Conservation (phyloP, 768 basidiomycete species). For the Rhizopogon sp. region DNA sequence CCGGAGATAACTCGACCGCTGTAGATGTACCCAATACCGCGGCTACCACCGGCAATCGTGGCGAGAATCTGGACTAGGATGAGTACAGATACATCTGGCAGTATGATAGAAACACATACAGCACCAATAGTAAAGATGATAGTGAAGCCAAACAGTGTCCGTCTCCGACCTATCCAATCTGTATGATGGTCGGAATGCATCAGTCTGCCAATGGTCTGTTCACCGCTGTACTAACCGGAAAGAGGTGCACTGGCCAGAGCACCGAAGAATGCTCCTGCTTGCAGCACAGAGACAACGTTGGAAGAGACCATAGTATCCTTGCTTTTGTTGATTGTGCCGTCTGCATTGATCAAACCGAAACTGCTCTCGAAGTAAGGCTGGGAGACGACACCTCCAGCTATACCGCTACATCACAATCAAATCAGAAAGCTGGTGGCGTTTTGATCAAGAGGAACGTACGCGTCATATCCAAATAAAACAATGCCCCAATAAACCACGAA, state of each 20-base stretch:
- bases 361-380: conserved; percentile 54
- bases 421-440: neutral
- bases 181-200: neutral
- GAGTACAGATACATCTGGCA: neutral
- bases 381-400: conserved; percentile 66
- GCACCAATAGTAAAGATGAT: conserved; percentile 69
- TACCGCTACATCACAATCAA: conserved; percentile 36
- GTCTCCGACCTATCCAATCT: conserved; percentile 65
- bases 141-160: conserved; percentile 56
- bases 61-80: conserved; percentile 50
- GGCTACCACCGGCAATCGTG: conserved; percentile 53
- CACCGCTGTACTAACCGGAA: conserved; percentile 42
- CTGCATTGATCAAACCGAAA: conserved; percentile 51
- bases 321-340: conserved; percentile 35
- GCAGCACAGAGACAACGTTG: too few relatives aligned
- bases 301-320: conserved; percentile 56
- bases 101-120: conserved; percentile 29
- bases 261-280: too few relatives aligned
- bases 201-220: neutral
- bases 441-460: conserved; percentile 31
- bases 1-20: conserved; percentile 78
- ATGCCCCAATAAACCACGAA: conserved; percentile 77
- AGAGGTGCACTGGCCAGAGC: conserved; percentile 47
- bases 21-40: conserved; percentile 68
- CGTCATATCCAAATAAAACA: conserved; percentile 79